Conservation (phyloP, 108 stramenopile genomes). For the Nitzschia putrida region DNA sequence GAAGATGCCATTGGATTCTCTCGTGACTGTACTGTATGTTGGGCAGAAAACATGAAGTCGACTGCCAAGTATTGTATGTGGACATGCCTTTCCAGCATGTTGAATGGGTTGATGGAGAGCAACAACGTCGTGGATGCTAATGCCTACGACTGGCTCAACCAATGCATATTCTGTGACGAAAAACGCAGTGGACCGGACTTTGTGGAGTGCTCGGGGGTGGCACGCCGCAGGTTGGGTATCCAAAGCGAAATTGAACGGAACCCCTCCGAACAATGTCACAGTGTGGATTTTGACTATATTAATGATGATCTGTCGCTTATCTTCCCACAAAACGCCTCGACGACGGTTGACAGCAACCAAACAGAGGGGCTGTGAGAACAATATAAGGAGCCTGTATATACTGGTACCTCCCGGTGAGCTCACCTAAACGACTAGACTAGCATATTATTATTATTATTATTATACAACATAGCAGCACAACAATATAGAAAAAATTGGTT, state of each 20-base stretch:
- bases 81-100: conserved; percentile 22
- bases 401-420: no score
- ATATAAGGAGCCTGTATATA: no score
- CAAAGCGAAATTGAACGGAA: conserved; percentile 43
- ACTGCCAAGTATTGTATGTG: conserved; percentile 22
- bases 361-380: no score
- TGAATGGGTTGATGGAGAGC: conserved; percentile 20
- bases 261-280: conserved; percentile 17
- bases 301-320: not conserved
- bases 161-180: conserved; percentile 48
- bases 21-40: conserved; percentile 33
- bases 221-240: conserved; percentile 44
- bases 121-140: conserved; percentile 35
- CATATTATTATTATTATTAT: no score
- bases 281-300: conserved; percentile 29
- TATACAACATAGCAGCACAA: not conserved
- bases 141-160: conserved; percentile 33
- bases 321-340: not conserved
- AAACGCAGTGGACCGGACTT: conserved; percentile 45
- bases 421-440: not conserved
- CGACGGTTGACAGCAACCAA: not conserved
- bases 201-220: conserved; percentile 42
- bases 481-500: not conserved
- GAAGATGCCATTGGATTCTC: conserved; percentile 47
- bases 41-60: conserved; percentile 47